Conservation (phyloP, 805 yeast species). For the Lachancea meyersii region DNA sequence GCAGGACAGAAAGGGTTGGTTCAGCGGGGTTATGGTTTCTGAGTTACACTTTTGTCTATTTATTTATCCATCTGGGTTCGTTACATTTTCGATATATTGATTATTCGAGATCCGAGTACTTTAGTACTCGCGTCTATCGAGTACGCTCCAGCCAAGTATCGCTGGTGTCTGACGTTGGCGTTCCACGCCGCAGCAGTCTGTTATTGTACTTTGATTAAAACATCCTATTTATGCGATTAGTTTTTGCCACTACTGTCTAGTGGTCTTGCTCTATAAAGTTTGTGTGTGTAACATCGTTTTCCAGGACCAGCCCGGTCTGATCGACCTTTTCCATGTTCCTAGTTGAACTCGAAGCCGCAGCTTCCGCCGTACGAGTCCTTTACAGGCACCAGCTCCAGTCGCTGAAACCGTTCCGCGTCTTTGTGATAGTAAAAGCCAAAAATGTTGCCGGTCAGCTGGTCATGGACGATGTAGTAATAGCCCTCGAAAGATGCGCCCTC, state of each 20-base stretch:
- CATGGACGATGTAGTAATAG: slow-evolving; percentile 80
- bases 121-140: too few species aligned
- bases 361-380: slow-evolving; percentile 12
- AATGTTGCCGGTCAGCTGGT: slow-evolving; percentile 67
- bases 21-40: background rate
- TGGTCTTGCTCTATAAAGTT: background rate
- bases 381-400: slow-evolving; percentile 48
- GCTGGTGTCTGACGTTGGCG: too few species aligned
- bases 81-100: background rate
- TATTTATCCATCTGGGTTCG: background rate
- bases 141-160: too few species aligned
- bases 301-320: background rate
- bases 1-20: too few species aligned
- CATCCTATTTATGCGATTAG: too few species aligned
- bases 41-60: background rate
- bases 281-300: background rate
- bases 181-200: background rate
- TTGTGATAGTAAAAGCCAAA: slow-evolving; percentile 79
- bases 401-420: slow-evolving; percentile 70
- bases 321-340: background rate
- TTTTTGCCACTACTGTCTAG: background rate
- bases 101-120: background rate
- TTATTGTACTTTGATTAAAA: background rate
- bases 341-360: slow-evolving; percentile 12
- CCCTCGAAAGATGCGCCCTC: slow-evolving; percentile 83